Conservation (phyloP, 768 basidiomycete genomes). For the Mycena olivaceomarginata region DNA sequence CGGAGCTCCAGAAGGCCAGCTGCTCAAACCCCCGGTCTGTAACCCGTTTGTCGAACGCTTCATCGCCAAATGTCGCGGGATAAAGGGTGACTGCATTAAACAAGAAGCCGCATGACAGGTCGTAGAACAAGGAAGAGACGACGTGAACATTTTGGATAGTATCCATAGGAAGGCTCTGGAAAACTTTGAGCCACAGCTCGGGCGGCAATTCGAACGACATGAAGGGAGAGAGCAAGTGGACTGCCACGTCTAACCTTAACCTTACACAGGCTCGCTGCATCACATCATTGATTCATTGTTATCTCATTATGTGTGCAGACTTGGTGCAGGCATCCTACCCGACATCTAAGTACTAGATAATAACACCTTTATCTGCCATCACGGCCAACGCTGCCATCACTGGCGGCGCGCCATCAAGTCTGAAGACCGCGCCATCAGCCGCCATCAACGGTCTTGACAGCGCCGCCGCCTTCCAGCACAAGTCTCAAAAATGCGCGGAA, state of each 20-base stretch:
- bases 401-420: too few species aligned
- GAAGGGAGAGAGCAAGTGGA: not conserved
- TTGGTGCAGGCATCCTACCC: too few species aligned
- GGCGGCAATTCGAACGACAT: not conserved
- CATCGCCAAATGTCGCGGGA: not conserved
- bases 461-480: too few species aligned
- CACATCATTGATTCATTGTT: too few species aligned
- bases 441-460: too few species aligned
- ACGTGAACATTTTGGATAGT: not conserved
- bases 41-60: not conserved
- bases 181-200: constrained; percentile 5
- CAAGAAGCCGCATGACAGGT: not conserved
- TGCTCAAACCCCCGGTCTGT: not conserved
- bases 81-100: not conserved
- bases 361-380: too few species aligned
- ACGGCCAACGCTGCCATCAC: too few species aligned
- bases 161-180: not conserved
- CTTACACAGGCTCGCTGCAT: not conserved
- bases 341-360: too few species aligned
- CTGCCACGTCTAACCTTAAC: not conserved
- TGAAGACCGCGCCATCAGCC: too few species aligned
- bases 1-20: not conserved
- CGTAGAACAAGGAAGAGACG: not conserved
- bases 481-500: too few species aligned
- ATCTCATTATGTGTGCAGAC: too few species aligned